These are phyloP conservation scores for Lactarius psammicola DNA, from an alignment of 768 basidiomycete genomes.

Conservation along the genomic window DNA sequence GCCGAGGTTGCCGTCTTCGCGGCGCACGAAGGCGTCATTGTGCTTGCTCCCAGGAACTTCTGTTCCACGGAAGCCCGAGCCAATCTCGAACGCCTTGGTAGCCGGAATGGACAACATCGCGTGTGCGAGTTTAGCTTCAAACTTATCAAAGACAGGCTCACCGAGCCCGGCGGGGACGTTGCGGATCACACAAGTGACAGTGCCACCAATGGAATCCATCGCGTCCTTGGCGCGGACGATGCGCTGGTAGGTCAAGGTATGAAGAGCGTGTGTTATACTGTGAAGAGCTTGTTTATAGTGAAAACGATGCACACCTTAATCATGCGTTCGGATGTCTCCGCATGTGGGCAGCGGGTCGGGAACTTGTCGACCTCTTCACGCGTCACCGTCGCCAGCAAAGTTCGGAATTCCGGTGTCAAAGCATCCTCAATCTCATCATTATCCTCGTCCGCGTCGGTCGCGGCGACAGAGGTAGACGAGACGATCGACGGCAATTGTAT, in stretches of 20 bases:
- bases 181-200: constrained; percentile 93
- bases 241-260: constrained; percentile 50
- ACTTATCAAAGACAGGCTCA: constrained; percentile 98
- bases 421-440: constrained; percentile 65
- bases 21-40: constrained; percentile 82
- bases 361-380: constrained; percentile 88
- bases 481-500: constrained; percentile 67
- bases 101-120: constrained; percentile 99
- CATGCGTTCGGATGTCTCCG: constrained; percentile 87
- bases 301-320: constrained; percentile 56
- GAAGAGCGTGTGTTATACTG: constrained; percentile 4
- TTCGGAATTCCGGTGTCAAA: constrained; percentile 77
- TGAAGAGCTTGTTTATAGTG: neutral
- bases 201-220: constrained; percentile 96
- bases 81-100: constrained; percentile 97
- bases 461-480: constrained; percentile 41
- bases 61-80: constrained; percentile 93
- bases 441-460: constrained; percentile 52
- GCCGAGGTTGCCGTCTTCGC: constrained; percentile 66
- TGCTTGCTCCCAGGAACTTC: constrained; percentile 91
- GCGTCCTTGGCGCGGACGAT: constrained; percentile 91
- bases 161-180: constrained; percentile 88
- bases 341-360: constrained; percentile 86
- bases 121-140: constrained; percentile 92
- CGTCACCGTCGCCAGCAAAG: constrained; percentile 74